Percentiles rank a stretch among this genome's conserved stretches.
These are phyloP conservation scores for Mortierella sp. DNA, from an alignment of 371 early-diverging fungal species.

Conservation along the genomic window DNA sequence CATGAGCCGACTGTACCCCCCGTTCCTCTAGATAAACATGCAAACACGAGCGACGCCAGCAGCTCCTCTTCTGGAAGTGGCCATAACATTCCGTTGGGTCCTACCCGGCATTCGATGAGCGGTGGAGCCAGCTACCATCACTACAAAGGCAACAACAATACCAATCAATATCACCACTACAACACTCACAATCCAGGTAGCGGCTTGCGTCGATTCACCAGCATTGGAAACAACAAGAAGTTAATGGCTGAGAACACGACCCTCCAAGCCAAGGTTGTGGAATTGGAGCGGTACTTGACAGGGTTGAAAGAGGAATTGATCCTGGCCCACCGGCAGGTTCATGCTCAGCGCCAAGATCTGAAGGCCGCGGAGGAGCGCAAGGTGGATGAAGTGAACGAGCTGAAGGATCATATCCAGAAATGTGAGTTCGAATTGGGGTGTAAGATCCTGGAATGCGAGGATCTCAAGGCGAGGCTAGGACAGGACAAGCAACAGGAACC, in stretches of 20 bases:
- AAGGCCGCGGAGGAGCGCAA: conserved; percentile 21
- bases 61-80: background rate
- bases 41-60: background rate
- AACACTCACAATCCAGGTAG: conserved; percentile 14
- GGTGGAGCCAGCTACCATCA: background rate
- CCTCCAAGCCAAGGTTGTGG: conserved; percentile 30
- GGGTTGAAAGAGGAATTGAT: conserved; percentile 50
- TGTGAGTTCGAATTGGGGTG: conserved; percentile 32
- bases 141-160: background rate
- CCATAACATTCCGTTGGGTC: too few relatives aligned
- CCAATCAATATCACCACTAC: conserved; percentile 6
- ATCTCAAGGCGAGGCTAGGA: conserved; percentile 1
- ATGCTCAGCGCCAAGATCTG: conserved; percentile 18
- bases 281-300: conserved; percentile 48
- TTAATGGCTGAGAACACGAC: conserved; percentile 30
- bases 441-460: conserved; percentile 30
- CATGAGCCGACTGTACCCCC: conserved; percentile 36
- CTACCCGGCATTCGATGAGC: too few relatives aligned
- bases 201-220: conserved; percentile 36
- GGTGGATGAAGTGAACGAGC: conserved; percentile 4
- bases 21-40: background rate
- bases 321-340: conserved; percentile 30
- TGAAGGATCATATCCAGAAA: conserved; percentile 18
- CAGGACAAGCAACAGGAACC: conserved; percentile 7
- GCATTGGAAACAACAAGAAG: conserved; percentile 43